Conservation (phyloP, 176 grass and related monocot genomes). For the Secale cereale region DNA sequence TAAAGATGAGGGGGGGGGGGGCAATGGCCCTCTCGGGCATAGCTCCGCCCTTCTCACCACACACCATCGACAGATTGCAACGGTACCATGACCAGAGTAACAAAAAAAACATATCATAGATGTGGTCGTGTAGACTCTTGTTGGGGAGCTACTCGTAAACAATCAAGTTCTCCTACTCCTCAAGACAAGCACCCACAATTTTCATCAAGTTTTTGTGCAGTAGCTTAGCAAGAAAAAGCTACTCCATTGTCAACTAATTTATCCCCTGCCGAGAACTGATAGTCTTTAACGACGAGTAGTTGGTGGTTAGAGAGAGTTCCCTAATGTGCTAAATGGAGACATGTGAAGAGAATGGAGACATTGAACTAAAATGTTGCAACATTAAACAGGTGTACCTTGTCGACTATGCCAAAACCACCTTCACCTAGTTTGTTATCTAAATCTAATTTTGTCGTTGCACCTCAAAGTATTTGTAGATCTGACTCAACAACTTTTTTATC, state of each 20-base stretch:
- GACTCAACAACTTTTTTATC: too few relatives aligned
- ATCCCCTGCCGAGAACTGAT: not conserved
- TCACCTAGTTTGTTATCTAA: not conserved
- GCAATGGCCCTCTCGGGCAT: too few relatives aligned
- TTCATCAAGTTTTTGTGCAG: not conserved
- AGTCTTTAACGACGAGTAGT: not conserved
- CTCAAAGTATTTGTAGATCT: too few relatives aligned
- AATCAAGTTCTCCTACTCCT: not conserved
- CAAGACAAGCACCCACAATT: not conserved
- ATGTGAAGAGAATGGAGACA: not conserved
- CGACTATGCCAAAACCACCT: not conserved
- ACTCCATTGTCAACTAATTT: not conserved
- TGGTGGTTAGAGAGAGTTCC: not conserved
- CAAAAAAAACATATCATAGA: not conserved
- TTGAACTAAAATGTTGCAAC: not conserved
- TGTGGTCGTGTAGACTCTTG: not conserved
- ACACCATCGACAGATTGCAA: not conserved
- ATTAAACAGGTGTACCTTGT: not conserved
- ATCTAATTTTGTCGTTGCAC: not conserved
- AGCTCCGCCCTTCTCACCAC: too few relatives aligned
- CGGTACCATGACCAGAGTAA: not conserved
- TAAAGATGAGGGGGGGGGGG: too few relatives aligned
- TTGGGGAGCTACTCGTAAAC: not conserved
- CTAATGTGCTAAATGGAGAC: not conserved
- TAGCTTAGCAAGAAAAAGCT: not conserved